Percentiles rank a stretch among this genome's conserved stretches.
phyloP scores from a whole-genome alignment of 371 early-diverging fungal species.

The Zychaea mexicana region DNA sequence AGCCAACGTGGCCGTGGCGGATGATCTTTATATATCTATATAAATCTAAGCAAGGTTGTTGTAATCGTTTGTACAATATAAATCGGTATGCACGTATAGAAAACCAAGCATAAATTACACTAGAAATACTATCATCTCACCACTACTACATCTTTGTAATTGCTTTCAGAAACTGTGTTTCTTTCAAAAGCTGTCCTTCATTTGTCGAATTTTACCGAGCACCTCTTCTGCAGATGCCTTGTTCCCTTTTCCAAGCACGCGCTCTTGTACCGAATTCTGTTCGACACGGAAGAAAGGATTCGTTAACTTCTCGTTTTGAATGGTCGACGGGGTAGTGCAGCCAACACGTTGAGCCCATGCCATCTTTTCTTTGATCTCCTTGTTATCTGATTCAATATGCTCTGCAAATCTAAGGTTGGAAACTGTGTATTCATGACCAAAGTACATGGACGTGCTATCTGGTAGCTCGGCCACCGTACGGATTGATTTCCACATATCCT shows the following conservation, averaged over 20 bases:
- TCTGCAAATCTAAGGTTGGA: conserved; percentile 61
- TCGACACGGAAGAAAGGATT: conserved; percentile 89
- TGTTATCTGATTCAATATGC: conserved; percentile 43
- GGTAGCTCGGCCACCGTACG: conserved; percentile 71
- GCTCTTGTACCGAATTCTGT: conserved; percentile 18
- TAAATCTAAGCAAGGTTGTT: too few species aligned
- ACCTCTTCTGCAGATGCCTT: conserved; percentile 25
- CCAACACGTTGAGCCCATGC: conserved; percentile 48
- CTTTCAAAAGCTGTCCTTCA: conserved; percentile 46
- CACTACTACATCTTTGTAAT: too few species aligned
- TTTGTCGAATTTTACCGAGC: conserved; percentile 37
- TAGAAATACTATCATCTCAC: too few species aligned
- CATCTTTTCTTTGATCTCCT: conserved; percentile 51
- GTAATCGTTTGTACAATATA: too few species aligned
- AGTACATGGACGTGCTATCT: conserved; percentile 82
- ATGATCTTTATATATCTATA: too few species aligned
- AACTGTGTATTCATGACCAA: conserved; percentile 89
- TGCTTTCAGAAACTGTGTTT: too few species aligned
- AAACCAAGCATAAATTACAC: too few species aligned
- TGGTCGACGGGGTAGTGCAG: conserved; percentile 81
- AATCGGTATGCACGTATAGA: too few species aligned
- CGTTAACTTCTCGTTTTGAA: conserved; percentile 76
- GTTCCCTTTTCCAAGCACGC: conserved; percentile 9
- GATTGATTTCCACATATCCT: conserved; percentile 83
- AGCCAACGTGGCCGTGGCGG: too few species aligned